phyloP scores from a whole-genome alignment of 352 stramenopile genomes.

The Pythium monospermum region DNA sequence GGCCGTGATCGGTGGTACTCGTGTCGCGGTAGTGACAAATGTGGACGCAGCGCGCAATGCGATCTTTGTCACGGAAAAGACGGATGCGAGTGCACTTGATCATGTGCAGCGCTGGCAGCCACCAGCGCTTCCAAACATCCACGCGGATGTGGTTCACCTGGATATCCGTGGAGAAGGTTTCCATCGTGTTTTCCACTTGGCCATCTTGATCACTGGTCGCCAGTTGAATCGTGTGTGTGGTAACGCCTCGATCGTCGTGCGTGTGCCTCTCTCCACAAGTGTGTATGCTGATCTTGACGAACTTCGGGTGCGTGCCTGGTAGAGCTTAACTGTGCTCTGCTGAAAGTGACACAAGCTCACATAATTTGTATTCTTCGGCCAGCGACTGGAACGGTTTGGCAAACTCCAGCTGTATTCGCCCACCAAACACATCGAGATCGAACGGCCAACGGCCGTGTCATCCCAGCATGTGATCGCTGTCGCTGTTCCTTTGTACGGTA shows the following conservation, averaged over 20 bases:
- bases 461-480: conserved; percentile 22
- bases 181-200: conserved; percentile 12
- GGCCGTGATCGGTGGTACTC: not conserved
- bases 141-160: no score
- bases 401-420: conserved; percentile 18
- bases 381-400: conserved; percentile 30
- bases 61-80: no score
- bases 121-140: not conserved
- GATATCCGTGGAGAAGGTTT: conserved; percentile 18
- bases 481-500: conserved; percentile 21
- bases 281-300: conserved; percentile 38
- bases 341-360: no score
- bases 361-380: no score
- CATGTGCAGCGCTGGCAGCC: not conserved
- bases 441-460: conserved; percentile 22
- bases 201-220: no score
- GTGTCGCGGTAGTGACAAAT: not conserved
- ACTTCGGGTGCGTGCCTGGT: conserved; percentile 21
- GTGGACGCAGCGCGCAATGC: not conserved
- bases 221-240: not conserved
- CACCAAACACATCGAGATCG: conserved; percentile 32
- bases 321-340: not conserved
- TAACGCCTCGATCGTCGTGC: not conserved
- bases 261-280: conserved; percentile 21
- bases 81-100: no score